A percentile compares a stretch with the other conserved stretches of the same genome.
These are phyloP conservation scores for Candida lessepsii DNA, from an alignment of 805 yeast genomes.

Conservation along the genomic window DNA sequence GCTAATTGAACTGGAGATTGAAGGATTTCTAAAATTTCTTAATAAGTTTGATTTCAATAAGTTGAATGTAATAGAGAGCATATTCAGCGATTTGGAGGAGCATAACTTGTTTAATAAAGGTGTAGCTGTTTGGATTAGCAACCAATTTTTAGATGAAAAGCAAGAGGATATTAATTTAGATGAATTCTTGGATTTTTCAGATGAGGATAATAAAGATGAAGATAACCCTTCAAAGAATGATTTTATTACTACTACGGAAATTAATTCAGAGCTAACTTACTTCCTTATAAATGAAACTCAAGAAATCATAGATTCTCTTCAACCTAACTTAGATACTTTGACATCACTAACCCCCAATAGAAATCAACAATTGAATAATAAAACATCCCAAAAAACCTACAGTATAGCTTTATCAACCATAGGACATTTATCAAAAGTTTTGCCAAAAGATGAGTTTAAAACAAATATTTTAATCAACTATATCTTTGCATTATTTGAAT, in stretches of 20 bases:
- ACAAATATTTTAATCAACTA: constrained; percentile 63
- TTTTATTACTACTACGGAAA: too few species aligned
- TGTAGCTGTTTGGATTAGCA: constrained; percentile 34
- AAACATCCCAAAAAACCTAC: constrained; percentile 25
- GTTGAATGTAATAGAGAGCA: not conserved
- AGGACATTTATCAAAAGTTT: constrained; percentile 23
- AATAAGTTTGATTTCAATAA: not conserved
- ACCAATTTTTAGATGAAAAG: constrained; percentile 14
- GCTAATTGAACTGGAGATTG: constrained; percentile 22
- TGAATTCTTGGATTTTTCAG: constrained; percentile 20
- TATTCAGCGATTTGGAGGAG: not conserved
- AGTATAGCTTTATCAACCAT: constrained; percentile 48
- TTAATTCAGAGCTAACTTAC: constrained; percentile 24
- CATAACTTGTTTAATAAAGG: constrained; percentile 1
- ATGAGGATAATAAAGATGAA: constrained; percentile 13
- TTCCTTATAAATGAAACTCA: constrained; percentile 38
- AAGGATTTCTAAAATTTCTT: constrained; percentile 8
- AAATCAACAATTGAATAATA: constrained; percentile 6
- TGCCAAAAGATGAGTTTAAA: constrained; percentile 32
- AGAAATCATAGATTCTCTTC: constrained; percentile 36
- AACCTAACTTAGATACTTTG: constrained; percentile 18
- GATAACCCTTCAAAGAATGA: not conserved
- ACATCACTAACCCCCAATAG: constrained; percentile 7
- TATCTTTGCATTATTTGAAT: constrained; percentile 70
- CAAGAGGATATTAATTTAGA: constrained; percentile 14